phyloP scores from a whole-genome alignment of 768 basidiomycete species.

The Amanita rimosa region DNA sequence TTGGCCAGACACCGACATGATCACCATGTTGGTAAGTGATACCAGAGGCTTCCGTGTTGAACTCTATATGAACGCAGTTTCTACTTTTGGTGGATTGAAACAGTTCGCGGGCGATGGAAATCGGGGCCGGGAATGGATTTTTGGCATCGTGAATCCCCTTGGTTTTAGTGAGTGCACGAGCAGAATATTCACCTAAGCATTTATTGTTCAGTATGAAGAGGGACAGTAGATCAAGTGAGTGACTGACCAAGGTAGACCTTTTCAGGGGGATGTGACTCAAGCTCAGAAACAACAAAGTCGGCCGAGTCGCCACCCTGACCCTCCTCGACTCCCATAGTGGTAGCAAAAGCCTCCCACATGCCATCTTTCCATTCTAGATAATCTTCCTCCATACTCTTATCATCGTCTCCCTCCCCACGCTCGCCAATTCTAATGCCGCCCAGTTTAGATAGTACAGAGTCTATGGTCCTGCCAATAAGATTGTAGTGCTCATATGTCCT shows the following conservation, averaged over 20 bases:
- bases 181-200: conserved; percentile 77
- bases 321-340: conserved; percentile 81
- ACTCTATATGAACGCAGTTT: conserved; percentile 92
- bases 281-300: conserved; percentile 87
- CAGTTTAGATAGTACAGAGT: conserved; percentile 60
- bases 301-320: conserved; percentile 92
- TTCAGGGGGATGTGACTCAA: conserved; percentile 61
- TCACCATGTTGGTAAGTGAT: conserved; percentile 99
- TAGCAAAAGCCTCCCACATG: conserved; percentile 91
- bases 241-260: conserved; percentile 86
- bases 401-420: conserved; percentile 94
- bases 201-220: conserved; percentile 9
- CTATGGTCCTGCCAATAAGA: conserved; percentile 72
- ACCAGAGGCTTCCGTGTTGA: conserved; percentile 88
- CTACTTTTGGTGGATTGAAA: conserved; percentile 66
- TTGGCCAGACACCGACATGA: conserved; percentile 96
- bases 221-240: background rate
- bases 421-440: conserved; percentile 81
- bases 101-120: conserved; percentile 68
- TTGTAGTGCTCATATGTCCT: conserved; percentile 97
- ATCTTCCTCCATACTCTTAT: conserved; percentile 99
- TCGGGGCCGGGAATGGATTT: conserved; percentile 89
- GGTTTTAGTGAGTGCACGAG: conserved; percentile 84
- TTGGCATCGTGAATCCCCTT: conserved; percentile 97
- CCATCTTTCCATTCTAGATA: conserved; percentile 98